A percentile compares a stretch with the other conserved stretches of the same genome.
Conservation (phyloP, 2,329 filamentous ascomycete species). For the Scytalidium sp. region DNA sequence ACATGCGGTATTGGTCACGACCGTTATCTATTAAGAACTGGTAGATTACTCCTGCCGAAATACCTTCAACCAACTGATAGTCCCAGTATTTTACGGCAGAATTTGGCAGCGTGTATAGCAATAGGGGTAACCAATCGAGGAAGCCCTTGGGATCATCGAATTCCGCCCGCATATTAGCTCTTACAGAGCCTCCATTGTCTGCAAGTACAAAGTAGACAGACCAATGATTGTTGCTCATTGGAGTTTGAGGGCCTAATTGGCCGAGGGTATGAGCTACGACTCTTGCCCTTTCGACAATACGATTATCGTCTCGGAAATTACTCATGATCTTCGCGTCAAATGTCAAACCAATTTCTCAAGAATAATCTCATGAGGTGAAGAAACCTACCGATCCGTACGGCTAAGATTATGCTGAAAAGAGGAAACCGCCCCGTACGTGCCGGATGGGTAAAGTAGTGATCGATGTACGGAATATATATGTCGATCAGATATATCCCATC, state of each 20-base stretch:
- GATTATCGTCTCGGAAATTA: neutral
- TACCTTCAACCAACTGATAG: constrained; percentile 5
- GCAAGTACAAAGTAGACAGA: constrained; percentile 9
- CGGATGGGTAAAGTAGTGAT: too few relatives aligned
- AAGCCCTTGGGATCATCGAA: constrained; percentile 3
- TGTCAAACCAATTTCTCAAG: neutral
- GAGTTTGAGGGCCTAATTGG: constrained; percentile 5
- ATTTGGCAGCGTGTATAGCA: constrained; percentile 2
- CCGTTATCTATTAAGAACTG: constrained; percentile 7
- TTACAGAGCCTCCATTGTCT: constrained; percentile 2
- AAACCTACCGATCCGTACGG: too few relatives aligned
- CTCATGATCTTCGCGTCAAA: too few relatives aligned
- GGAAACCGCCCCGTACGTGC: too few relatives aligned
- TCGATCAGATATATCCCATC: too few relatives aligned
- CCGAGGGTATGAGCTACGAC: constrained; percentile 8
- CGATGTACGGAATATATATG: too few relatives aligned
- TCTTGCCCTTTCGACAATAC: constrained; percentile 6
- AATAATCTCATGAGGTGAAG: neutral
- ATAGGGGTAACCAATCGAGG: constrained; percentile 2
- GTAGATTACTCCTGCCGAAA: constrained; percentile 5
- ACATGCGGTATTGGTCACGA: constrained; percentile 8
- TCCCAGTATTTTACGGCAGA: constrained; percentile 8
- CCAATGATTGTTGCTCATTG: constrained; percentile 10
- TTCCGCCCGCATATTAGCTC: constrained; percentile 5
- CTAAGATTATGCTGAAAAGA: too few relatives aligned